Evolutionary conservation across 2,329 filamentous ascomycete species (phyloP).

Genomic region (Fusarium scirpi): DNA sequence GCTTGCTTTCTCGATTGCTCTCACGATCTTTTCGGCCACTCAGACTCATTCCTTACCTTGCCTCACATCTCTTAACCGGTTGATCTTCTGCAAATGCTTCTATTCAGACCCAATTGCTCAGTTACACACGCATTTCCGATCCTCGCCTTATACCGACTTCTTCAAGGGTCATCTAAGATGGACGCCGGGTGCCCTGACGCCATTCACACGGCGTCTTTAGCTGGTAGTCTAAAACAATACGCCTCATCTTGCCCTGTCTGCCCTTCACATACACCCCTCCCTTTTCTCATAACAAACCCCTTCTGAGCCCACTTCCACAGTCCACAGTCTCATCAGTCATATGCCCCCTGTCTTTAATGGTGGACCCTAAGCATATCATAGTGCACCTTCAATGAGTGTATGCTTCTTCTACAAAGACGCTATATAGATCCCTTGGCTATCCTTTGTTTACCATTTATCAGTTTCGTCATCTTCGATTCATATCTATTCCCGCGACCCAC

Average conservation of each 20-base stretch:
- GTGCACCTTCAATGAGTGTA: constrained; percentile 29
- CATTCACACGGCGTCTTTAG: constrained; percentile 39
- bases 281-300: constrained; percentile 28
- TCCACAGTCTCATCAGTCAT: constrained; percentile 42
- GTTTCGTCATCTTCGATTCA: constrained; percentile 45
- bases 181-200: constrained; percentile 36
- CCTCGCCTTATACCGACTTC: constrained; percentile 18
- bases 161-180: constrained; percentile 10
- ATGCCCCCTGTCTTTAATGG: constrained; percentile 40
- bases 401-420: constrained; percentile 35
- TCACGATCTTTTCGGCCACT: constrained; percentile 40
- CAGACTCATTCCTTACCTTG: constrained; percentile 32
- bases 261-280: constrained; percentile 39
- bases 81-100: constrained; percentile 3
- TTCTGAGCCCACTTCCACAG: constrained; percentile 15
- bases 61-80: constrained; percentile 26
- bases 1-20: constrained; percentile 23
- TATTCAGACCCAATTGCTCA: constrained; percentile 5
- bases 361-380: constrained; percentile 41
- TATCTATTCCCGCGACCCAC: constrained; percentile 42
- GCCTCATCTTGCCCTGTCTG: constrained; percentile 44
- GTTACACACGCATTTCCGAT: constrained; percentile 24
- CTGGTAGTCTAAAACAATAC: constrained; percentile 40
- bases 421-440: constrained; percentile 46
- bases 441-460: constrained; percentile 38